These are phyloP conservation scores for Daldinia concentrica DNA, from an alignment of 495 filamentous ascomycete genomes.

Conservation along the genomic window DNA sequence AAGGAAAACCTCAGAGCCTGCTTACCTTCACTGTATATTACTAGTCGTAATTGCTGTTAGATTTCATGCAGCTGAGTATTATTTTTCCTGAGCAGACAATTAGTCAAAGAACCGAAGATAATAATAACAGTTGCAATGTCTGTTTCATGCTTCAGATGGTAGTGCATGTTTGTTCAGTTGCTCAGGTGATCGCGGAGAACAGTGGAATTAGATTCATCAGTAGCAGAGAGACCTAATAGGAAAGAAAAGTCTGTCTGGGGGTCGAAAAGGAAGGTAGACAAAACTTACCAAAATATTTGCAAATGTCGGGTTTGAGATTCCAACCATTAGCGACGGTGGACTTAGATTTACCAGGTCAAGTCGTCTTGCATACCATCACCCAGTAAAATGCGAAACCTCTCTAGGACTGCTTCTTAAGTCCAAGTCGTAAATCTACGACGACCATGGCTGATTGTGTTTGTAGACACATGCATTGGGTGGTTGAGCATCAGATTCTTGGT, in stretches of 20 bases:
- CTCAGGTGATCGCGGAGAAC: conserved; percentile 81
- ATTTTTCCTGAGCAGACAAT: conserved; percentile 25
- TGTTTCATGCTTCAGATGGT: conserved; percentile 84
- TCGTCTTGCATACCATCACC: neutral
- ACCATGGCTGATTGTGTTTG: neutral
- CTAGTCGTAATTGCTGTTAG: conserved; percentile 15
- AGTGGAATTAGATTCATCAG: conserved; percentile 52
- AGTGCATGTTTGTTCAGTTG: conserved; percentile 98
- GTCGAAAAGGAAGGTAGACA: neutral
- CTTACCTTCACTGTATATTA: conserved; percentile 30
- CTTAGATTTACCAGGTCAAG: neutral
- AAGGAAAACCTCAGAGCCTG: neutral
- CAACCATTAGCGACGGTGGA: neutral
- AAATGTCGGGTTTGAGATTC: neutral
- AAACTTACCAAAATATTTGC: conserved; percentile 17
- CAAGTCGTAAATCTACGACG: neutral
- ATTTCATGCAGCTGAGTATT: neutral
- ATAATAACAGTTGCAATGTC: conserved; percentile 33
- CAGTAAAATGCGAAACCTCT: neutral
- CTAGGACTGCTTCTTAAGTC: neutral
- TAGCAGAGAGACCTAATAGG: conserved; percentile 29
- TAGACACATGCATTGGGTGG: neutral
- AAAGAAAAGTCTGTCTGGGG: conserved; percentile 2
- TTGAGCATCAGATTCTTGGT: neutral
- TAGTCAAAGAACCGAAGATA: conserved; percentile 31